phyloP scores from a whole-genome alignment of 257 asterid species.

The Solanum rostratum region DNA sequence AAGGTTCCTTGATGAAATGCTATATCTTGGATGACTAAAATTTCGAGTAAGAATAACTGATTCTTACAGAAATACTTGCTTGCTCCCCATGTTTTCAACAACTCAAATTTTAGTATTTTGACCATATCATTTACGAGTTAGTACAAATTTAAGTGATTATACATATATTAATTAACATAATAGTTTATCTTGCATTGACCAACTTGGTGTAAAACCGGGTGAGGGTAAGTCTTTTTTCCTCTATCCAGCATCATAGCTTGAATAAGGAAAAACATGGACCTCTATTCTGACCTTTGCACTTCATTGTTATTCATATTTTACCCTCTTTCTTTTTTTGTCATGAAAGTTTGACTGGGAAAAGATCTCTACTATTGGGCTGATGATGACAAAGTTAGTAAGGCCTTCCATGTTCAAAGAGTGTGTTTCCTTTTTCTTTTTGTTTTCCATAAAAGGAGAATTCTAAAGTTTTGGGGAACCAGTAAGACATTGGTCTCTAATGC shows the following conservation, averaged over 20 bases:
- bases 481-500: neutral
- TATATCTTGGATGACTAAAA: neutral
- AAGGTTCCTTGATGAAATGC: constrained; percentile 6
- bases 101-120: neutral
- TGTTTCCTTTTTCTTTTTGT: neutral
- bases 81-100: neutral
- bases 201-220: neutral
- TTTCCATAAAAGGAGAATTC: neutral
- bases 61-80: neutral
- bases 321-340: neutral
- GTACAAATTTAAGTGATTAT: neutral
- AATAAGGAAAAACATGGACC: neutral
- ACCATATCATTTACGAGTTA: neutral
- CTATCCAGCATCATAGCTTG: neutral
- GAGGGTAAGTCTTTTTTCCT: neutral
- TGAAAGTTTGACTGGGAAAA: neutral
- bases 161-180: neutral
- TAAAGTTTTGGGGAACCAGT: neutral
- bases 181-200: neutral
- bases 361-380: neutral
- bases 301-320: neutral
- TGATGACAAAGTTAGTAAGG: neutral
- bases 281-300: neutral
- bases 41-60: constrained; percentile 6
- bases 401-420: constrained; percentile 1